Percentiles rank a stretch among this genome's conserved stretches.
These are phyloP conservation scores for Stephania cephalantha DNA, from an alignment of 164 flowering plant genomes.

Conservation along the genomic window DNA sequence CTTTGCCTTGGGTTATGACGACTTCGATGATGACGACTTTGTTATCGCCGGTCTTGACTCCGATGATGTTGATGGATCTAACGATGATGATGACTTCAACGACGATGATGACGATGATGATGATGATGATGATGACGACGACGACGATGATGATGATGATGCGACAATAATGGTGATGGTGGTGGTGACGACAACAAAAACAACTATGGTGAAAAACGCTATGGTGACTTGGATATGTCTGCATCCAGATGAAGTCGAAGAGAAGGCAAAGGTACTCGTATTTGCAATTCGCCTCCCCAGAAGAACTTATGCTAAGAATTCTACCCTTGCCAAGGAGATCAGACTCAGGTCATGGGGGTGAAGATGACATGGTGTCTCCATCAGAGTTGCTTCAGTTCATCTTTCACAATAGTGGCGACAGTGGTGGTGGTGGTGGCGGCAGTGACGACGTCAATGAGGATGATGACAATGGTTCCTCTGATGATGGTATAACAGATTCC, in stretches of 20 bases:
- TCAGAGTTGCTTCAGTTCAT: constrained; percentile 43
- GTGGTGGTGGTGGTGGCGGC: constrained; percentile 24
- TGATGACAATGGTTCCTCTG: constrained; percentile 27
- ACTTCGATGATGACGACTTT: constrained; percentile 18
- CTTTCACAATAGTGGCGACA: constrained; percentile 25
- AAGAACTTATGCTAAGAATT: constrained; percentile 44
- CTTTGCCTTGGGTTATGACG: constrained; percentile 27
- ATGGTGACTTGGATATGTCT: constrained; percentile 4
- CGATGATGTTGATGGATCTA: constrained; percentile 16
- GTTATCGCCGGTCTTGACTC: constrained; percentile 6
- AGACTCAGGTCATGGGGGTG: constrained; percentile 19
- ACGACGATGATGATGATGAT: constrained; percentile 19
- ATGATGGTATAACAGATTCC: constrained; percentile 10
- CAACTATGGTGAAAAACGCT: neutral
- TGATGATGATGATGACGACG: constrained; percentile 10
- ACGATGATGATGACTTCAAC: constrained; percentile 19
- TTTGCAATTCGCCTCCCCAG: constrained; percentile 31
- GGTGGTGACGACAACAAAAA: constrained; percentile 15
- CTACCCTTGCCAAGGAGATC: constrained; percentile 37
- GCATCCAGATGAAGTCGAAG: constrained; percentile 41
- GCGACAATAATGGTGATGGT: constrained; percentile 16
- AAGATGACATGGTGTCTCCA: constrained; percentile 20
- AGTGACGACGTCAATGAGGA: constrained; percentile 22
- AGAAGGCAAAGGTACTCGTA: constrained; percentile 25
- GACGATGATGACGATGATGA: constrained; percentile 12